These are phyloP conservation scores for Trichoderma sp. DNA, from an alignment of 2,329 filamentous ascomycete species.

Conservation along the genomic window DNA sequence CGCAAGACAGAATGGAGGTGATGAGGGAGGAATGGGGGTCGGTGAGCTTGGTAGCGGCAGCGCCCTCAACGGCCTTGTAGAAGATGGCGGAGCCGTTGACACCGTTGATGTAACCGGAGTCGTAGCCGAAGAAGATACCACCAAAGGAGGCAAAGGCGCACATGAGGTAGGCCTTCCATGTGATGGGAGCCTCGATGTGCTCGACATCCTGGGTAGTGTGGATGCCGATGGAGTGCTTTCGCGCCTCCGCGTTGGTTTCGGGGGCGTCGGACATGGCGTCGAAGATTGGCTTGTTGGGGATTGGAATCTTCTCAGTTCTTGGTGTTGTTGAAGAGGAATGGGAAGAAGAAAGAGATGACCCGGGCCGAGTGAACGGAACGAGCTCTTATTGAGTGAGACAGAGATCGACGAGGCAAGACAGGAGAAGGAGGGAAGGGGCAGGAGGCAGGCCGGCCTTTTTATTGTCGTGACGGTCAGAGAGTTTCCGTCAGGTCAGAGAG, in stretches of 20 bases:
- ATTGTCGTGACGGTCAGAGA: conserved; percentile 25
- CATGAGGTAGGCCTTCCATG: conserved; percentile 65
- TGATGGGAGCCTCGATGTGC: conserved; percentile 66
- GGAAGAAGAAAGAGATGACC: conserved; percentile 13
- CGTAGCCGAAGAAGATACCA: conserved; percentile 76
- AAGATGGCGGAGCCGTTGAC: conserved; percentile 55
- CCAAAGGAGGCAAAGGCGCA: conserved; percentile 70
- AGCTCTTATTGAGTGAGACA: conserved; percentile 24
- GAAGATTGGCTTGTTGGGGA: not conserved
- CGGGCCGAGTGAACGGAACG: conserved; percentile 18
- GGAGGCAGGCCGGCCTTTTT: conserved; percentile 26
- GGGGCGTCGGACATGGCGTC: conserved; percentile 28
- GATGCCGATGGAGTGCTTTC: conserved; percentile 34
- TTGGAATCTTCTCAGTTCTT: conserved; percentile 7
- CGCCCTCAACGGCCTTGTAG: conserved; percentile 50
- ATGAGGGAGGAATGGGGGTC: conserved; percentile 55
- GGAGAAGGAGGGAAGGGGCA: conserved; percentile 25
- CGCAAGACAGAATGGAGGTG: conserved; percentile 72
- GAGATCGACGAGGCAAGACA: conserved; percentile 25
- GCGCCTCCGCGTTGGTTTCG: conserved; percentile 26
- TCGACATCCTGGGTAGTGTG: conserved; percentile 51
- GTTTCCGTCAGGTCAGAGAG: not conserved
- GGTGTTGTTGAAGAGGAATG: not conserved
- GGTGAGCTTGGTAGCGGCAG: conserved; percentile 34
- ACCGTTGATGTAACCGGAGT: conserved; percentile 73